Percentiles rank a stretch among this genome's conserved stretches.
Conservation (phyloP, 352 stramenopile species). For the Phytopythium kandeliae region DNA sequence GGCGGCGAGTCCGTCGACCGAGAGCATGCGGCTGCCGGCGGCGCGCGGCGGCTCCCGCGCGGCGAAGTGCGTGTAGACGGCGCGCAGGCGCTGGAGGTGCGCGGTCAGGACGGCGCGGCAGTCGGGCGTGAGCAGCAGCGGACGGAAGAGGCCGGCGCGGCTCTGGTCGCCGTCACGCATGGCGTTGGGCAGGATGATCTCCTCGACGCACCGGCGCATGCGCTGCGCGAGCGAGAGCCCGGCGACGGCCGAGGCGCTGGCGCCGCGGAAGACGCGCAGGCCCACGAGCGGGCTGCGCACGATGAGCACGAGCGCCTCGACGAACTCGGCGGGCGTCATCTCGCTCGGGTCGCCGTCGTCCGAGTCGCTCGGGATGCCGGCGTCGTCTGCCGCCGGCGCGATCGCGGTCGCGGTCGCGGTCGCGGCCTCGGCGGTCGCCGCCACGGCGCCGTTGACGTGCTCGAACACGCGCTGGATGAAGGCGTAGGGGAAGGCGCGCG, state of each 20-base stretch:
- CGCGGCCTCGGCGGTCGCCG: slow-evolving; percentile 15
- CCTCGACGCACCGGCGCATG: slow-evolving; percentile 40
- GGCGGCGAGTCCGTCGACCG: slow-evolving; percentile 34
- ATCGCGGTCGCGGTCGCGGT: slow-evolving; percentile 16
- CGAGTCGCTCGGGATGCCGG: neutral
- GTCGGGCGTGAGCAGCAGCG: slow-evolving; percentile 33
- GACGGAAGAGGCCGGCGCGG: slow-evolving; percentile 50
- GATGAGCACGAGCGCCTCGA: slow-evolving; percentile 58
- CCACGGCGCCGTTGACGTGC: slow-evolving; percentile 40
- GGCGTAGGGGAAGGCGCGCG: slow-evolving; percentile 46
- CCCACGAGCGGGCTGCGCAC: slow-evolving; percentile 30
- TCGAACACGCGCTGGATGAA: slow-evolving; percentile 52
- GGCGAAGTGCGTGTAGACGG: slow-evolving; percentile 42
- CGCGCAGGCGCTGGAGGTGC: slow-evolving; percentile 36
- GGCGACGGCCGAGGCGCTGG: slow-evolving; percentile 3
- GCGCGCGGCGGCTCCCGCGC: slow-evolving; percentile 2
- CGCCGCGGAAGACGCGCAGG: slow-evolving; percentile 8
- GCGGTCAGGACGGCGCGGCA: slow-evolving; percentile 50
- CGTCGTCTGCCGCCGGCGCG: slow-evolving; percentile 4
- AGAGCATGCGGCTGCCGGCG: slow-evolving; percentile 31
- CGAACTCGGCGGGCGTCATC: slow-evolving; percentile 63
- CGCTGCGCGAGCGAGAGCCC: slow-evolving; percentile 23
- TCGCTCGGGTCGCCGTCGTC: slow-evolving; percentile 21
- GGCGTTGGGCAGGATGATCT: slow-evolving; percentile 44
- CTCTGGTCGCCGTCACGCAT: slow-evolving; percentile 45